phyloP scores from a whole-genome alignment of 495 filamentous ascomycete species.

The Hypoxylon rickii region DNA sequence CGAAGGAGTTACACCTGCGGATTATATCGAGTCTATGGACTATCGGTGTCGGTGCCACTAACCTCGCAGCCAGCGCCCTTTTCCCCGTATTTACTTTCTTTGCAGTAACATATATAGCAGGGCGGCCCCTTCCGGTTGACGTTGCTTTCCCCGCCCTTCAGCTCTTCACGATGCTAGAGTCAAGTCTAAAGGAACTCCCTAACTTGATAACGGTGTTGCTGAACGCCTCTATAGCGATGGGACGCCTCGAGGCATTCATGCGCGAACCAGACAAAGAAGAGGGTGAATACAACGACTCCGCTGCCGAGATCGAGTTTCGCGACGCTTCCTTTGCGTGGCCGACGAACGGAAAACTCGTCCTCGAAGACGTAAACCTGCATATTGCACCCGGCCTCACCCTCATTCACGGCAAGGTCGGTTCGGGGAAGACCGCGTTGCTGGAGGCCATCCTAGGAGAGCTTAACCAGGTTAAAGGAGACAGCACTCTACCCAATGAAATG shows the following conservation, averaged over 20 bases:
- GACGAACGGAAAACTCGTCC: slow-evolving; percentile 61
- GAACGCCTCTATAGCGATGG: slow-evolving; percentile 75
- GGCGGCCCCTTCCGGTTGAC: slow-evolving; percentile 68
- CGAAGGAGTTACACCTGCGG: slow-evolving; percentile 66
- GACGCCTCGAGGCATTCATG: slow-evolving; percentile 84
- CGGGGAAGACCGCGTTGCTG: slow-evolving; percentile 80
- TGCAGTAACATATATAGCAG: slow-evolving; percentile 72
- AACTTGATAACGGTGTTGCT: slow-evolving; percentile 69
- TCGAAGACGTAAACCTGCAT: slow-evolving; percentile 63
- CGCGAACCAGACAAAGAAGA: slow-evolving; percentile 72
- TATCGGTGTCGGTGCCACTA: slow-evolving; percentile 63
- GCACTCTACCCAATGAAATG: slow-evolving; percentile 65
- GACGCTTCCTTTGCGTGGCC: slow-evolving; percentile 80
- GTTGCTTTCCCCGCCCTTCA: slow-evolving; percentile 82
- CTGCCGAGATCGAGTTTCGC: slow-evolving; percentile 54
- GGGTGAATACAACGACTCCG: slow-evolving; percentile 16
- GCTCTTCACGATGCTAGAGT: slow-evolving; percentile 74
- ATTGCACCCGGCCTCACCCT: slow-evolving; percentile 69
- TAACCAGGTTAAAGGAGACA: slow-evolving; percentile 64
- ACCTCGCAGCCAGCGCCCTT: slow-evolving; percentile 65
- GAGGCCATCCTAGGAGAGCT: slow-evolving; percentile 81
- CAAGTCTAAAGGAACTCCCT: slow-evolving; percentile 70
- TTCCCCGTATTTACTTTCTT: slow-evolving; percentile 81
- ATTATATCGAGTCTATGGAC: slow-evolving; percentile 66
- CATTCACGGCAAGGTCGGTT: slow-evolving; percentile 70